These are phyloP conservation scores for Albizia julibrissin DNA, from an alignment of 306 rosid species.

Conservation along the genomic window DNA sequence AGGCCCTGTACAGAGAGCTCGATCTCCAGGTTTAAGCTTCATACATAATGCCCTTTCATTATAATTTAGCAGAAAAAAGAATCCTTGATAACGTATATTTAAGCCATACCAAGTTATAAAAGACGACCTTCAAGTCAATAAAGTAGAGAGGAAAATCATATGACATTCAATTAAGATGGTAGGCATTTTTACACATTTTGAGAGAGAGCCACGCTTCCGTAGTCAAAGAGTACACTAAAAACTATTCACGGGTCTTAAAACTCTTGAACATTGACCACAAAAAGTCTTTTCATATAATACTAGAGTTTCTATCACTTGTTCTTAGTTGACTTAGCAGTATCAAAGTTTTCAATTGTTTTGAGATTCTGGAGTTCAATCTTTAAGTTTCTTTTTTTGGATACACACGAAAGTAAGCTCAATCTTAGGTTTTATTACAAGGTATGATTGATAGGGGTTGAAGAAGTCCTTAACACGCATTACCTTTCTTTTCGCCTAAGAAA, in stretches of 20 bases:
- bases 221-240: not conserved
- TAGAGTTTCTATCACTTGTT: not conserved
- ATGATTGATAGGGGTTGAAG: not conserved
- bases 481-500: not conserved
- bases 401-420: too few relatives aligned
- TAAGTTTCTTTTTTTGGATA: too few relatives aligned
- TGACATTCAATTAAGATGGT: not conserved
- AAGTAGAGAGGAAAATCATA: not conserved
- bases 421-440: not conserved
- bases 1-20: constrained; percentile 70
- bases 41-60: not conserved
- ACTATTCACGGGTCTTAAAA: not conserved
- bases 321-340: not conserved
- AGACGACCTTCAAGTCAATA: constrained; percentile 17
- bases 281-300: not conserved
- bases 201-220: not conserved
- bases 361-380: not conserved
- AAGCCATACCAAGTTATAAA: constrained; percentile 1
- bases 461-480: not conserved
- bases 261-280: not conserved
- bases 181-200: not conserved
- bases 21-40: constrained; percentile 68
- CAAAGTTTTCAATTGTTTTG: not conserved
- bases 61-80: not conserved
- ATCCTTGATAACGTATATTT: not conserved